Evolutionary conservation across 2,329 filamentous ascomycete genomes (phyloP), one percentile per base, ranked within the genome.

Genomic region (Hymenoscyphus linearis): DNA sequence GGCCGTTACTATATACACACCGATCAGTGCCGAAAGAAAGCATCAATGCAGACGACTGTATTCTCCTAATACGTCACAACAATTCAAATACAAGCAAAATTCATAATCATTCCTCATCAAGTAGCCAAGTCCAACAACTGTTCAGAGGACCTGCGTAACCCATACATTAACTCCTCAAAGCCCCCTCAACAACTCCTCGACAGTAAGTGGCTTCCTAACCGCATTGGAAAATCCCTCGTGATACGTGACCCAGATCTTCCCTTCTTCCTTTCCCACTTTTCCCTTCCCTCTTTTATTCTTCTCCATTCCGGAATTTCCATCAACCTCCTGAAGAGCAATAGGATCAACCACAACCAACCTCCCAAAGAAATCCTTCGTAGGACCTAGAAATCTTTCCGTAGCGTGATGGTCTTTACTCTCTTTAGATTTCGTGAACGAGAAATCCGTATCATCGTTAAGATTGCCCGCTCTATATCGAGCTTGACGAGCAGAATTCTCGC

Each of bases 161-260:
- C 22, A 47, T 47, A 25, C 10, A 50, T 50, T 12, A 3, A 50
- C 44, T 2, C 12, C 37, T 31, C 74, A 89, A 61, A 92, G 71
- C 2, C 84, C 87, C 60, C 79, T 80, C 79, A 96, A 76, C 69
- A 97, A 83, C 74, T 96, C 93, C 64, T 84, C 82, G 73, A 96
- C 74, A 9, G 89, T 89, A 64, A 97, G 86, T 2, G 91, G 90
- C 74, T 96, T 96, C 74, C 89, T 82, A 63, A 97, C 93, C 12
- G 93, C 93, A 80, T 97, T 96, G 60, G 91, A 95, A 72, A 91
- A 86, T 0, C 93, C 93, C 76, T 97, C 93, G 70, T 96, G 87
- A 74, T 87, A 97, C 65, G 85, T 93, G 50, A 96, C 86, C 92
- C 92, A 96, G 3, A 93, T 88, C 68, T 87, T 84, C 56, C 79